Conservation (phyloP, 1,284 basidiomycete genomes). For the Taiwanofungus camphoratus region DNA sequence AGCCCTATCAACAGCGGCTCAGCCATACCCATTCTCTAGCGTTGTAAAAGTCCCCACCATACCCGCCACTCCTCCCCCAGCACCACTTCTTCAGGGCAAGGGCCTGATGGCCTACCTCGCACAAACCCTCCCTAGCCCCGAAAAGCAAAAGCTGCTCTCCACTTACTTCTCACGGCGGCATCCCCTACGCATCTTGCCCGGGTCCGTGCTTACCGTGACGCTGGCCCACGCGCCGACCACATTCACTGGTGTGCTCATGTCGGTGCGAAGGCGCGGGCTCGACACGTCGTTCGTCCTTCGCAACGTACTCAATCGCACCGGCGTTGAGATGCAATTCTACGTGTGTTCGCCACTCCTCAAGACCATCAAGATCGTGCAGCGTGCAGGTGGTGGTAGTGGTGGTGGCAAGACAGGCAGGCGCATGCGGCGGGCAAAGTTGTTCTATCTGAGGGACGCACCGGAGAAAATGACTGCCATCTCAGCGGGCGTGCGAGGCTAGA, state of each 20-base stretch:
- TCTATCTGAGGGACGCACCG: slow-evolving; percentile 71
- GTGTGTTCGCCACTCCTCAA: slow-evolving; percentile 81
- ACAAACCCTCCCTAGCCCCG: slow-evolving; percentile 57
- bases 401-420: slow-evolving; percentile 44
- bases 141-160: slow-evolving; percentile 61
- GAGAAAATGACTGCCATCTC: slow-evolving; percentile 79
- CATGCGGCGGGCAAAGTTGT: slow-evolving; percentile 71
- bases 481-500: slow-evolving; percentile 37
- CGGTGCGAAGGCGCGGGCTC: slow-evolving; percentile 72
- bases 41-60: slow-evolving; percentile 51
- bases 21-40: slow-evolving; percentile 72
- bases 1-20: slow-evolving; percentile 38
- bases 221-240: slow-evolving; percentile 65
- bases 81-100: slow-evolving; percentile 58
- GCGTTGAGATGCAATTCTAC: slow-evolving; percentile 88
- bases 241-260: slow-evolving; percentile 85
- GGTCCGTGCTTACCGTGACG: slow-evolving; percentile 76
- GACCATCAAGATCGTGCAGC: slow-evolving; percentile 72
- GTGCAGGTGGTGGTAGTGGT: slow-evolving; percentile 37
- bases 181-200: slow-evolving; percentile 64
- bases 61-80: slow-evolving; percentile 37
- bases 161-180: slow-evolving; percentile 69
- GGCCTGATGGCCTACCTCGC: slow-evolving; percentile 76
- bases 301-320: slow-evolving; percentile 84
- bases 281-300: slow-evolving; percentile 82